These are phyloP conservation scores for Mortierella sp. DNA, from an alignment of 371 early-diverging fungal genomes.

Conservation along the genomic window DNA sequence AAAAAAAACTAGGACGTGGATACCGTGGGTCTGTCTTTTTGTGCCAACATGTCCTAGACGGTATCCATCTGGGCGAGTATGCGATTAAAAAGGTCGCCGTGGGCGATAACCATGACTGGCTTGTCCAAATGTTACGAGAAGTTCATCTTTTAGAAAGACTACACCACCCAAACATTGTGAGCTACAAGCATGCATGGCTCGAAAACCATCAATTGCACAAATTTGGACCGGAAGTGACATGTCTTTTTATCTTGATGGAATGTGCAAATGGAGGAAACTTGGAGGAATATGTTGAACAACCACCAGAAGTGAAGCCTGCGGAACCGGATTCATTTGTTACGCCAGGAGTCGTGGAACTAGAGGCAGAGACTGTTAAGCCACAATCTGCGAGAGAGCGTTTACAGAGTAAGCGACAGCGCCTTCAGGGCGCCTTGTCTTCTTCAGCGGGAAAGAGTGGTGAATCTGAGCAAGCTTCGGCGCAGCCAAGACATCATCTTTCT, in stretches of 20 bases:
- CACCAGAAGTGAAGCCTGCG: slow-evolving; percentile 15
- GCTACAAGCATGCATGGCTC: slow-evolving; percentile 95
- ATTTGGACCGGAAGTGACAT: slow-evolving; percentile 94
- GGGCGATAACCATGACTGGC: slow-evolving; percentile 92
- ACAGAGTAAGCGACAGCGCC: slow-evolving; percentile 46
- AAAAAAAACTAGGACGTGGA: slow-evolving; percentile 89
- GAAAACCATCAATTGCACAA: slow-evolving; percentile 83
- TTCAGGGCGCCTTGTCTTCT: slow-evolving; percentile 4
- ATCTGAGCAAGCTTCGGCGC: not conserved
- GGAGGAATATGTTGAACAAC: slow-evolving; percentile 86
- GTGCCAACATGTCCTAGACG: slow-evolving; percentile 90
- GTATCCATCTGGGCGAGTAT: slow-evolving; percentile 85
- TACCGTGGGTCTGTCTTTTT: slow-evolving; percentile 92
- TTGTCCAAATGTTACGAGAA: slow-evolving; percentile 93
- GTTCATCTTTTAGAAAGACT: slow-evolving; percentile 92
- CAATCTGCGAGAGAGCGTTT: slow-evolving; percentile 41
- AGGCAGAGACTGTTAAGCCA: slow-evolving; percentile 18
- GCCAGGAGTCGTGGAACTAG: not conserved
- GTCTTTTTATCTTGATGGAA: slow-evolving; percentile 97
- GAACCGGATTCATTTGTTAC: slow-evolving; percentile 6
- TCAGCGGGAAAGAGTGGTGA: slow-evolving; percentile 12
- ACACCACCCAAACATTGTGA: slow-evolving; percentile 91
- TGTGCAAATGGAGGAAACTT: slow-evolving; percentile 96
- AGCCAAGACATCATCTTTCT: slow-evolving; percentile 63
- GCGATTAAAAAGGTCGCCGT: slow-evolving; percentile 96